phyloP scores from a whole-genome alignment of 352 stramenopile species.

The Pythium inflatum region DNA sequence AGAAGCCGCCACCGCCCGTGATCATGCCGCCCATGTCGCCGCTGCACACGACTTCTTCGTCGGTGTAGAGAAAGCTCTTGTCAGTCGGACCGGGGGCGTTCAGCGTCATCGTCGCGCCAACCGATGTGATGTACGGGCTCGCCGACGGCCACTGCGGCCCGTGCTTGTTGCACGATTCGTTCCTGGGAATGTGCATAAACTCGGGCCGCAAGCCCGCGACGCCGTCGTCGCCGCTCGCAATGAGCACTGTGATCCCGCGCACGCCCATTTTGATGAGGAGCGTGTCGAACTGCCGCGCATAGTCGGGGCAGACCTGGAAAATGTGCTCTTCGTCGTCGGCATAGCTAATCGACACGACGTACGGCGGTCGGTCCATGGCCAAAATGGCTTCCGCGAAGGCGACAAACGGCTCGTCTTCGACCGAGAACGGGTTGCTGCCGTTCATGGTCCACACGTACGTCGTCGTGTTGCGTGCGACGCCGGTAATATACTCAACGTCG shows the following conservation, averaged over 20 bases:
- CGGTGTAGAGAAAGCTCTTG: slow-evolving; percentile 65
- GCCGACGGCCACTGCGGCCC: slow-evolving; percentile 77
- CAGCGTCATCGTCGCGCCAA: slow-evolving; percentile 88
- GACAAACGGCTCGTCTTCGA: slow-evolving; percentile 84
- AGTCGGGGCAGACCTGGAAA: slow-evolving; percentile 70
- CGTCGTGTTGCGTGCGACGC: slow-evolving; percentile 72
- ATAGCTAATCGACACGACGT: slow-evolving; percentile 90
- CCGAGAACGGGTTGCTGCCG: slow-evolving; percentile 85
- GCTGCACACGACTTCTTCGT: slow-evolving; percentile 83
- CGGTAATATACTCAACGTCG: slow-evolving; percentile 92
- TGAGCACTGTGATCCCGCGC: slow-evolving; percentile 84
- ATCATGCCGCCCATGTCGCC: slow-evolving; percentile 72
- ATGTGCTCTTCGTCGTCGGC: slow-evolving; percentile 91
- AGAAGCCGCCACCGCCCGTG: slow-evolving; percentile 90
- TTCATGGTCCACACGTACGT: slow-evolving; percentile 85
- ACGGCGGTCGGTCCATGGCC: slow-evolving; percentile 65
- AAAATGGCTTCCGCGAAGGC: slow-evolving; percentile 78
- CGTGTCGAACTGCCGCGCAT: slow-evolving; percentile 81
- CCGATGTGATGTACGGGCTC: slow-evolving; percentile 90
- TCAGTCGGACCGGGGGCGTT: slow-evolving; percentile 22
- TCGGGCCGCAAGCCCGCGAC: slow-evolving; percentile 74
- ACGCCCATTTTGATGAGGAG: slow-evolving; percentile 91
- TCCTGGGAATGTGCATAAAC: slow-evolving; percentile 55
- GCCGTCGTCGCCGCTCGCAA: slow-evolving; percentile 89
- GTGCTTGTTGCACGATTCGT: slow-evolving; percentile 64